Evolutionary conservation across 148 eudicot species (phyloP).

Genomic region (Vaccinium macrocarpon): DNA sequence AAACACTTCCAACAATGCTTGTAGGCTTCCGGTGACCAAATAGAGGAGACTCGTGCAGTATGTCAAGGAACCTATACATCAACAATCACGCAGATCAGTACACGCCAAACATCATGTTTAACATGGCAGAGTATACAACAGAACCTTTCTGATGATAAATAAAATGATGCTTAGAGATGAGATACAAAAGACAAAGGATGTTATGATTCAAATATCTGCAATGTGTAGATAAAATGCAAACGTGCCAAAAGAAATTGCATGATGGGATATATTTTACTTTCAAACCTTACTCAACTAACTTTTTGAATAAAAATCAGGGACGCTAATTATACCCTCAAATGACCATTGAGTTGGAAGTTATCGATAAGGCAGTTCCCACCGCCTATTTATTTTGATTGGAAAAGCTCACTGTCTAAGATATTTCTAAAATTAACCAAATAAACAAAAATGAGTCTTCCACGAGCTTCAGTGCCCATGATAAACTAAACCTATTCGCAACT

Average conservation of each 20-base stretch:
- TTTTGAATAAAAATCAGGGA: not conserved
- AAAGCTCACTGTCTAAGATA: not conserved
- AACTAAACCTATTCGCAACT: not conserved
- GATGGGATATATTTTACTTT: not conserved
- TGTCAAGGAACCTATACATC: conserved; percentile 70
- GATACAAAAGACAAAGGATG: not conserved
- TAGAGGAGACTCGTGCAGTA: conserved; percentile 88
- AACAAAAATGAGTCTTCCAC: not conserved
- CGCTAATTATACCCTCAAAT: not conserved
- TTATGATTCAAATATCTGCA: not conserved
- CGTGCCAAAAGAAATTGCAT: not conserved
- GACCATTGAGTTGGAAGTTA: not conserved
- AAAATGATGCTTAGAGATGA: not conserved
- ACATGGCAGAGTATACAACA: not conserved
- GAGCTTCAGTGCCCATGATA: not conserved
- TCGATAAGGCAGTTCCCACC: not conserved
- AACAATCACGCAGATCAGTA: conserved; percentile 19
- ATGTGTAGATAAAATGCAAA: not conserved
- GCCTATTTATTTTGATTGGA: not conserved
- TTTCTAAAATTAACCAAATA: not conserved
- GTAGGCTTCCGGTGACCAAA: conserved; percentile 86
- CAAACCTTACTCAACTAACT: not conserved
- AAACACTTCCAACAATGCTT: conserved; percentile 65
- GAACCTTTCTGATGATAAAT: not conserved
- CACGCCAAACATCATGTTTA: not conserved